Evolutionary conservation across 2,329 filamentous ascomycete genomes (phyloP), one percentile per base, ranked within the genome.

Genomic region (Grosmannia penicillata): DNA sequence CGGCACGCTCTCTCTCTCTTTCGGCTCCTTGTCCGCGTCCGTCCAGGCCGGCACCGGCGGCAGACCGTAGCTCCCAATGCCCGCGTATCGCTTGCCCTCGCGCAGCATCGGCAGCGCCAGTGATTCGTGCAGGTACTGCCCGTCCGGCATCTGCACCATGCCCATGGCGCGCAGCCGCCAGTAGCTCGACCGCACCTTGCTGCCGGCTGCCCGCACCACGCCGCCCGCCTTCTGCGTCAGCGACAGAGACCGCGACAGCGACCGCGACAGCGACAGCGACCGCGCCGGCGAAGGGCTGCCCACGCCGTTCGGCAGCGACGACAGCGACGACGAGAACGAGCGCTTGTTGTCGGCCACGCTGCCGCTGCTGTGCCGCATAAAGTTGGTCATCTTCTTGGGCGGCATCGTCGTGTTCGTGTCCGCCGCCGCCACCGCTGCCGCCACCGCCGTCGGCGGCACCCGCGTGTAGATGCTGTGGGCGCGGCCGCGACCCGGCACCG

Each of bases 161-260:
- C 62, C 64, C 62, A 66, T 65, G 30, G 63, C 62, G 37, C 65
- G 66, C 41, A 68, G 53, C 6, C 56, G 53, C 64, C 64, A 68
- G 28, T 50, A 44, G 40, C 37, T 44, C 13, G 47, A 49, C 33
- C 41, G 41, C 23, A 42, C 30, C 13, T 41, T 39, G 28, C 36
- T 13, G 9, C 26, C 8, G 25, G 31, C 29, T 39, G 11, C 37
- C n/a, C n/a, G 13, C n/a, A 37, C 4, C 28, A 28, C 19, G 29
- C 11, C 24, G 19, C 26, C 31, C 27, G 15, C 15, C 39, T 3
- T 28, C 24, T 6, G 25, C 3, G 39, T 6, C n/a, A 14, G 28
- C 24, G 24, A 23, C 9, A 14, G 29, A 18, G 11, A 18, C 37
- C n/a, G 9, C 10, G 35, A 21, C 4, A 30, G 29, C 13, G 40